Percentiles rank a stretch among this genome's conserved stretches.
These are phyloP conservation scores for Lachancea thermotolerans DNA, from an alignment of 805 yeast species.

Conservation along the genomic window DNA sequence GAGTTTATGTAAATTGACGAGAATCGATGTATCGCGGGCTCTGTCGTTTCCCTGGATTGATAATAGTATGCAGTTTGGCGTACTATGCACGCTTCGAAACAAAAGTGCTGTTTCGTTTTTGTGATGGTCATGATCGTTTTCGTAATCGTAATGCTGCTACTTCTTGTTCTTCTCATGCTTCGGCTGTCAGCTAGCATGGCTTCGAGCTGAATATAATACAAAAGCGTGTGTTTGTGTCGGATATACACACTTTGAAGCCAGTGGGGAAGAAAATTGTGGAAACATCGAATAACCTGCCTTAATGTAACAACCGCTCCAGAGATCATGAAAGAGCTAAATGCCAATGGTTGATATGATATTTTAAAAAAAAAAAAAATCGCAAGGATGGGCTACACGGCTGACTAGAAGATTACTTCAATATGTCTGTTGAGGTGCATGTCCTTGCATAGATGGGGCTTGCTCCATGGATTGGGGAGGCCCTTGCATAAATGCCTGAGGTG, in stretches of 20 bases:
- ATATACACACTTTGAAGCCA: background rate
- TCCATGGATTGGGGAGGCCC: slow-evolving; percentile 8
- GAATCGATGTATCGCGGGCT: background rate
- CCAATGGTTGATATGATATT: background rate
- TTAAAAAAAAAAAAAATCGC: slow-evolving; percentile 3
- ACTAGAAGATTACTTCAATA: slow-evolving; percentile 1
- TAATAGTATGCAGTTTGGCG: no score
- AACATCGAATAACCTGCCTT: background rate
- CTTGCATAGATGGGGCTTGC: slow-evolving; percentile 11
- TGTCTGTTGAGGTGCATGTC: slow-evolving; percentile 8
- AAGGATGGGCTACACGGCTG: background rate
- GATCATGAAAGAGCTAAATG: background rate
- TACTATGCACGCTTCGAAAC: background rate
- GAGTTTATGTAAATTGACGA: background rate
- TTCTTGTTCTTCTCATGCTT: no score
- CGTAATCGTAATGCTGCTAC: background rate
- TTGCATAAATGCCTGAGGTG: slow-evolving; percentile 5
- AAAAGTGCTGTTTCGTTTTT: background rate
- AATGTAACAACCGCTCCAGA: background rate
- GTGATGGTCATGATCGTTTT: background rate
- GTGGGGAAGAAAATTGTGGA: background rate
- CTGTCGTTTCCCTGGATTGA: background rate
- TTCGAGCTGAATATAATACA: no score
- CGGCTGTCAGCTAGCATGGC: no score
- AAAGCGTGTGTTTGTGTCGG: background rate